phyloP scores from a whole-genome alignment of 805 yeast species.

The Ogataea paraovalis region DNA sequence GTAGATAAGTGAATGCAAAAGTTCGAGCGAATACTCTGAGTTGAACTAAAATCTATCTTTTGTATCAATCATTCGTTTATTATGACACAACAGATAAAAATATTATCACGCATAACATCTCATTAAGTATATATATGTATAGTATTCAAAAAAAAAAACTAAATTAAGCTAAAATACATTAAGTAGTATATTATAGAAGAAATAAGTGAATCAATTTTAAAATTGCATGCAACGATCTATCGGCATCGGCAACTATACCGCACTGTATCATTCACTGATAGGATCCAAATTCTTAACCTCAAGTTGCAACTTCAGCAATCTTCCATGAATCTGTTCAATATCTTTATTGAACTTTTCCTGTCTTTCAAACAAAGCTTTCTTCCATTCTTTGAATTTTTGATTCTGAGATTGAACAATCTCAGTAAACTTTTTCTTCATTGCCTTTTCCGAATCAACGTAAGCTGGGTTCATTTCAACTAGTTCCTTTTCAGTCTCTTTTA shows the following conservation, averaged over 20 bases:
- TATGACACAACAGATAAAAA: no score
- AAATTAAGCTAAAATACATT: not conserved
- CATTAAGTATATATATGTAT: no score
- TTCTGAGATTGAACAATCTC: constrained; percentile 48
- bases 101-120: no score
- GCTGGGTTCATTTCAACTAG: constrained; percentile 43
- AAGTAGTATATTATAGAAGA: constrained; percentile 1
- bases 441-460: constrained; percentile 40
- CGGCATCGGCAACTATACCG: not conserved
- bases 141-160: not conserved
- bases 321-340: constrained; percentile 40
- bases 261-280: constrained; percentile 3
- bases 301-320: constrained; percentile 36
- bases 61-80: no score
- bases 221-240: not conserved
- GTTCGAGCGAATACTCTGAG: no score
- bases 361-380: constrained; percentile 46
- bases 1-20: no score
- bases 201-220: not conserved
- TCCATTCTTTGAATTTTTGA: constrained; percentile 58
- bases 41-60: no score
- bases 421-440: constrained; percentile 40
- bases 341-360: constrained; percentile 56
- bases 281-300: constrained; percentile 17
- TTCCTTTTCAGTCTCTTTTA: constrained; percentile 35